These are phyloP conservation scores for Zychaea mexicana DNA, from an alignment of 371 early-diverging fungal genomes.

Conservation along the genomic window DNA sequence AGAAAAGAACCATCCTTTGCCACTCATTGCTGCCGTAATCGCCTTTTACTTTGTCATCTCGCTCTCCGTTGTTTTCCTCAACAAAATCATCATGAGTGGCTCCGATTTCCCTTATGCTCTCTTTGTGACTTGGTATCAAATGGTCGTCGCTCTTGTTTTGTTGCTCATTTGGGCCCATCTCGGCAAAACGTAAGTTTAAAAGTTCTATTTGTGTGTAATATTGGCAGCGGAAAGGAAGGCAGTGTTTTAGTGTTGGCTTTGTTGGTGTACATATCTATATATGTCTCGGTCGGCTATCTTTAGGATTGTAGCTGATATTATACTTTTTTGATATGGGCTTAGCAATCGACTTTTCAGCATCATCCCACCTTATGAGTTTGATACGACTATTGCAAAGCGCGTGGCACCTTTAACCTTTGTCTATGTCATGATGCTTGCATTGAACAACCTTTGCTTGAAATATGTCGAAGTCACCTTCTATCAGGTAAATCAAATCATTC, in stretches of 20 bases:
- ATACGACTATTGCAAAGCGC: constrained; percentile 52
- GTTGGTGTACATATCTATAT: background rate
- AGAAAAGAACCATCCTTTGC: constrained; percentile 50
- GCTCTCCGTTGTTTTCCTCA: constrained; percentile 74
- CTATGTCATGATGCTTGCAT: constrained; percentile 71
- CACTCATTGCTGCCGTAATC: constrained; percentile 59
- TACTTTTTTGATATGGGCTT: background rate
- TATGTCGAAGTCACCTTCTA: constrained; percentile 77
- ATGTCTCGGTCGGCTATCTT: background rate
- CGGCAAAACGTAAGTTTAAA: constrained; percentile 56
- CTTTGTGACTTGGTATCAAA: constrained; percentile 72
- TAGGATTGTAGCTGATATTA: background rate
- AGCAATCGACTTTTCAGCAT: constrained; percentile 61
- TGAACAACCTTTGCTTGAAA: constrained; percentile 72
- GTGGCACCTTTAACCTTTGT: constrained; percentile 70
- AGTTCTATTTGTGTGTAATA: background rate
- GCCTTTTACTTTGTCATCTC: constrained; percentile 72
- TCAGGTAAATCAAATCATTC: constrained; percentile 42
- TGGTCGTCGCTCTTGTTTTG: constrained; percentile 65
- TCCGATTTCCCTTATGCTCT: constrained; percentile 72
- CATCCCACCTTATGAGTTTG: constrained; percentile 74
- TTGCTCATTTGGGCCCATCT: constrained; percentile 62
- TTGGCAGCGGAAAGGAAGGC: background rate
- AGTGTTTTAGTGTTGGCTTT: background rate
- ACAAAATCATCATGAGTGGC: constrained; percentile 72